Evolutionary conservation across 345 rosid genomes (phyloP).

Genomic region (Brassica juncea): DNA sequence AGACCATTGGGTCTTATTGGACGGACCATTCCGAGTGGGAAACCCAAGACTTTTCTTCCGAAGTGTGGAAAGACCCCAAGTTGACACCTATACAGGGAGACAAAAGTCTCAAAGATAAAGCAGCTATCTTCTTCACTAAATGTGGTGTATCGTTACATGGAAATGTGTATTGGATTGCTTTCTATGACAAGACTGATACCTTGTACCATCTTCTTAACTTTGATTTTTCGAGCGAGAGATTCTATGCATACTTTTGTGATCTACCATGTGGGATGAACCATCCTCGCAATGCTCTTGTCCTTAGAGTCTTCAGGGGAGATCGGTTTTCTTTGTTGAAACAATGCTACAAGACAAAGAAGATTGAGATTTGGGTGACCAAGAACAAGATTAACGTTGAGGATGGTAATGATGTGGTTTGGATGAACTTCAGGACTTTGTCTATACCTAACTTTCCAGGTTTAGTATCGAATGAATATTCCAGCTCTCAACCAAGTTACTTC

Average conservation of each 20-base stretch:
- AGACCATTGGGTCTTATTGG: background rate
- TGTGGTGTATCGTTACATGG: background rate
- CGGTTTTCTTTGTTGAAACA: background rate
- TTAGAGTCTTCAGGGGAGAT: background rate
- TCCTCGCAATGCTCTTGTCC: background rate
- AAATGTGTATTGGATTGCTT: background rate
- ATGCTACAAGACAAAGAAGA: background rate
- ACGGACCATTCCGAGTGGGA: background rate
- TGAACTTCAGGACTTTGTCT: background rate
- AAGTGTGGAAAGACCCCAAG: background rate
- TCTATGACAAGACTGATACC: background rate
- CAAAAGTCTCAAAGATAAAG: background rate
- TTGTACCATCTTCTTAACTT: background rate
- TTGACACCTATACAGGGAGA: background rate
- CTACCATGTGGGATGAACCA: background rate
- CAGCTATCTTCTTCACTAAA: background rate
- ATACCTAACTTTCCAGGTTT: background rate
- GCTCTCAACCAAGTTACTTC: background rate
- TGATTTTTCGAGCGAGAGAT: background rate
- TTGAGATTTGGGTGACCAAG: conserved; percentile 2
- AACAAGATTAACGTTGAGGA: background rate
- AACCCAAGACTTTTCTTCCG: background rate
- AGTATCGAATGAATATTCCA: background rate
- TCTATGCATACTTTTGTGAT: background rate
- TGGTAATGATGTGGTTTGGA: background rate